Evolutionary conservation across 306 rosid genomes (phyloP).

Genomic region (Senna siamea): DNA sequence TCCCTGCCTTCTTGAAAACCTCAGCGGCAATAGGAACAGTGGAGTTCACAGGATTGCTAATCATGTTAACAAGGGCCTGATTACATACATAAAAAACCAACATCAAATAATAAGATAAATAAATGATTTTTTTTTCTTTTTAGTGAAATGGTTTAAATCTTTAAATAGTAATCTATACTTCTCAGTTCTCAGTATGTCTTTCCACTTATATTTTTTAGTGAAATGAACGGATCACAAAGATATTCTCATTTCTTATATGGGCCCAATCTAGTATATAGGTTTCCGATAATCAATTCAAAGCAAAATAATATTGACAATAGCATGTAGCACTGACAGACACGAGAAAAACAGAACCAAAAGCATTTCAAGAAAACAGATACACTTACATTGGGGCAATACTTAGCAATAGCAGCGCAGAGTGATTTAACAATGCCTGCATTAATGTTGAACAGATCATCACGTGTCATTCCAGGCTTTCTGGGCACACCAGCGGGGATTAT

Average conservation of each 20-base stretch:
- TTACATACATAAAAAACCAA: conserved; percentile 16
- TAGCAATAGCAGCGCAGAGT: conserved; percentile 59
- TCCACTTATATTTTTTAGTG: background rate
- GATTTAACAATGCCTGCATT: conserved; percentile 75
- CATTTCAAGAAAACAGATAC: background rate
- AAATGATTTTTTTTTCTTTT: no score
- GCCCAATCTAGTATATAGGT: background rate
- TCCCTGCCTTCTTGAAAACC: conserved; percentile 95
- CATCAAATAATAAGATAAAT: conserved; percentile 2
- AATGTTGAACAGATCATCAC: conserved; percentile 78
- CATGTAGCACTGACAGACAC: background rate
- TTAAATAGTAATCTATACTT: conserved; percentile 1
- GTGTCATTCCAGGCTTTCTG: conserved; percentile 83
- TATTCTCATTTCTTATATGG: background rate
- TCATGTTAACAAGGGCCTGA: conserved; percentile 95
- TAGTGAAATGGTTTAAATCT: background rate
- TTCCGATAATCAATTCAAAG: background rate
- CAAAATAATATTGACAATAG: background rate
- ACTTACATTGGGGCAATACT: conserved; percentile 73
- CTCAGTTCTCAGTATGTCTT: background rate
- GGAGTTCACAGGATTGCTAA: conserved; percentile 99
- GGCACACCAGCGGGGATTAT: conserved; percentile 80
- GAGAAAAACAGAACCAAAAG: background rate
- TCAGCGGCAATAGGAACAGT: conserved; percentile 98
- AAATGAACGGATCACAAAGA: background rate